A percentile compares a stretch with the other conserved stretches of the same genome.
Evolutionary conservation across 345 rosid species (phyloP).

Genomic region (Camelina sativa): DNA sequence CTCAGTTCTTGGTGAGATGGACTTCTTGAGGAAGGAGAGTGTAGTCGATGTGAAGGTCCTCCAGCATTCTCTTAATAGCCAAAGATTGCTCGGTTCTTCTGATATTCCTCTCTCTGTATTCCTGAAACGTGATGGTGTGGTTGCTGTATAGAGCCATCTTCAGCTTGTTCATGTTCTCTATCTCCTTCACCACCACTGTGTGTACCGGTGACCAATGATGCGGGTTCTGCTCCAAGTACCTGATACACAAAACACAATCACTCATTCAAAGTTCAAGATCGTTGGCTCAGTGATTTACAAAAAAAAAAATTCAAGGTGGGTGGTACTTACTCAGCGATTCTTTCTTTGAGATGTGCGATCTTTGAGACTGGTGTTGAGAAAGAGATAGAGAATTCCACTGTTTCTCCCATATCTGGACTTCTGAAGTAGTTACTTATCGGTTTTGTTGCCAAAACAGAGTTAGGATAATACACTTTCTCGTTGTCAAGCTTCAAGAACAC

Average conservation of each 20-base stretch:
- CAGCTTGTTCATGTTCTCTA: constrained; percentile 75
- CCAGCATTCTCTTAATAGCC: constrained; percentile 62
- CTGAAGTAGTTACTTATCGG: constrained; percentile 75
- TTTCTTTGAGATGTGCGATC: constrained; percentile 56
- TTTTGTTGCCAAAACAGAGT: constrained; percentile 61
- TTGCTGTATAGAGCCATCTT: constrained; percentile 61
- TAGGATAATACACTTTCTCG: constrained; percentile 73
- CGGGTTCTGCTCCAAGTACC: constrained; percentile 72
- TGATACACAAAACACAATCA: constrained; percentile 30
- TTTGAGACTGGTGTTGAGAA: constrained; percentile 64
- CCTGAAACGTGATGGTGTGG: constrained; percentile 78
- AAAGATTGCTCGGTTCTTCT: constrained; percentile 65
- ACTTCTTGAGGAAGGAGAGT: constrained; percentile 71
- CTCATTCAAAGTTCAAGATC: not conserved
- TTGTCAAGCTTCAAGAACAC: constrained; percentile 75
- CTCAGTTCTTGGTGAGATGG: constrained; percentile 43
- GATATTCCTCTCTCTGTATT: constrained; percentile 54
- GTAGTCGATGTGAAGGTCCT: constrained; percentile 61
- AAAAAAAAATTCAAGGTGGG: not conserved
- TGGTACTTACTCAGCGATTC: constrained; percentile 56
- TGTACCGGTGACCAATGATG: constrained; percentile 64
- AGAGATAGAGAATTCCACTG: constrained; percentile 64
- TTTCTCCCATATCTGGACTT: constrained; percentile 84
- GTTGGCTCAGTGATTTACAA: not conserved
- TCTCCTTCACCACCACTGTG: constrained; percentile 62